phyloP scores from a whole-genome alignment of 2,329 filamentous ascomycete species.

The Claviceps sp. region DNA sequence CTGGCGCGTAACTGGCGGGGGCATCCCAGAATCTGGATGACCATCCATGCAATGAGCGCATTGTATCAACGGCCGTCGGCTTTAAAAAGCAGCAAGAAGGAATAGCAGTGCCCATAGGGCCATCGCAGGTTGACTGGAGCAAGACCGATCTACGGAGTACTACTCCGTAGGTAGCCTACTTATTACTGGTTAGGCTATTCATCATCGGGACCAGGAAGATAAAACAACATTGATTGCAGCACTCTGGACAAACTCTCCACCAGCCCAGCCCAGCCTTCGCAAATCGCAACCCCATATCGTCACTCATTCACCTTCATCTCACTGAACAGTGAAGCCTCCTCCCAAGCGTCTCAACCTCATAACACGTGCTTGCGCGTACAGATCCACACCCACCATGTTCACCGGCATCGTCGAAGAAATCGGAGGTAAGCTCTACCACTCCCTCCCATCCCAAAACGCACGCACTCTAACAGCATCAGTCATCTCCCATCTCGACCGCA shows the following conservation, averaged over 20 bases:
- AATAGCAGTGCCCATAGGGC: not conserved
- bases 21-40: not conserved
- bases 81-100: not conserved
- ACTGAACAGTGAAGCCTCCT: too few species aligned
- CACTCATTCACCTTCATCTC: too few species aligned
- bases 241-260: too few species aligned
- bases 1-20: slow-evolving; percentile 2
- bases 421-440: slow-evolving; percentile 52
- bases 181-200: too few species aligned
- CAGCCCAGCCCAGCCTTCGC: too few species aligned
- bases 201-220: too few species aligned
- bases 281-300: too few species aligned
- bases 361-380: too few species aligned
- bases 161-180: too few species aligned
- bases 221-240: too few species aligned
- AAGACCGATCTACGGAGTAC: too few species aligned
- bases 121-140: not conserved
- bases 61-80: not conserved
- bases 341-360: too few species aligned
- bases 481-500: slow-evolving; percentile 65
- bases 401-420: slow-evolving; percentile 89
- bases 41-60: not conserved
- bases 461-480: slow-evolving; percentile 40
- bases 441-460: not conserved
- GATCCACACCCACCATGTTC: slow-evolving; percentile 52